phyloP scores from a whole-genome alignment of 1,139 yeast genomes.

The Arxiozyma slooffiae region DNA sequence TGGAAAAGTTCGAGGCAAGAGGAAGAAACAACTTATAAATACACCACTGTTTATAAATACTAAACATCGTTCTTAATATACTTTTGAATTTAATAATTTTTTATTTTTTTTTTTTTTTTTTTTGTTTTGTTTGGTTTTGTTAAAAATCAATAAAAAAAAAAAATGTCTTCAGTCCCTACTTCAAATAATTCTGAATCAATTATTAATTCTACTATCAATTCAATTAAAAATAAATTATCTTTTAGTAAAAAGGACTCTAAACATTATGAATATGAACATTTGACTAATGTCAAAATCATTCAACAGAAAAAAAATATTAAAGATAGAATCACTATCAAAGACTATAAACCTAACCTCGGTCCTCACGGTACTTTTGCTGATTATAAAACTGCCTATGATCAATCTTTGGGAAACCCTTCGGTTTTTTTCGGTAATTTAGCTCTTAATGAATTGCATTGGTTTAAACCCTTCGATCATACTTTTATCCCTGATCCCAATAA shows the following conservation, averaged over 20 bases:
- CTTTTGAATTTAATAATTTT: too few relatives aligned
- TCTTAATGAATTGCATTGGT: constrained; percentile 50
- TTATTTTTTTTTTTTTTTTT: too few relatives aligned
- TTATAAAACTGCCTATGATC: constrained; percentile 50
- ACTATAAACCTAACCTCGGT: constrained; percentile 27
- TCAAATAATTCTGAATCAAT: neutral
- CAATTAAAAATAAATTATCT: neutral
- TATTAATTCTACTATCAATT: neutral
- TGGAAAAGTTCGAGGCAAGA: too few relatives aligned
- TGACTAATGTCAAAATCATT: constrained; percentile 21
- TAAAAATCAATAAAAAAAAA: neutral
- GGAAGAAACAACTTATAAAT: too few relatives aligned
- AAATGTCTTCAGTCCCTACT: constrained; percentile 1
- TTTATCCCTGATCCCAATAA: constrained; percentile 43
- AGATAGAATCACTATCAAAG: constrained; percentile 25
- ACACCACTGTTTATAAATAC: too few relatives aligned
- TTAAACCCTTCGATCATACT: constrained; percentile 48
- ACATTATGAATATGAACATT: constrained; percentile 20
- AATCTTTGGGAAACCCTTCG: constrained; percentile 59
- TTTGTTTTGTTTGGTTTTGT: too few relatives aligned
- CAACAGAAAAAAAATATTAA: constrained; percentile 18
- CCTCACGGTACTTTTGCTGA: constrained; percentile 35
- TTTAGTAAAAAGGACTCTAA: neutral
- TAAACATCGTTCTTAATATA: too few relatives aligned
- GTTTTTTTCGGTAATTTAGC: constrained; percentile 60